Evolutionary conservation across 2,329 filamentous ascomycete genomes (phyloP), one percentile per base, ranked within the genome.

Genomic region (Beauveria varroae): DNA sequence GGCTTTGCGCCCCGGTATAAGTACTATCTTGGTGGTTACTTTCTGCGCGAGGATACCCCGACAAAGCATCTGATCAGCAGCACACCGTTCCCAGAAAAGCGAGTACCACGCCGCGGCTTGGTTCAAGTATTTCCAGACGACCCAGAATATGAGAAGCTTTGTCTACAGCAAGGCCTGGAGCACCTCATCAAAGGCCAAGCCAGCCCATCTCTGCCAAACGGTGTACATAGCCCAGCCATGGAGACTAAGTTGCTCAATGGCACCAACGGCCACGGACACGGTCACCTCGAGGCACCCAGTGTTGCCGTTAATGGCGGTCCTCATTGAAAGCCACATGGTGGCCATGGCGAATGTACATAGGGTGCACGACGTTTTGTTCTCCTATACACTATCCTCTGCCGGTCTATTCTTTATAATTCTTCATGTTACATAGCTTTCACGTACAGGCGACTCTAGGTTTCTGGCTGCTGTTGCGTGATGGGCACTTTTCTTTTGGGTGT

Each of bases 1-100:
- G 77, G 76, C 3, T 85, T 84, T 67, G 80, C 81, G 5, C 85
- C 85, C 1, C 75, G 81, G 62, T 78, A 77, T 65, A 85, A 82
- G 68, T 81, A 84, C 67, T 88, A 81, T 65, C 65, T 85, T 65
- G 81, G 86, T 67, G 86, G 85, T 37, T 65, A 73, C 9, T 69
- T 85, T 37, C 74, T 83, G 12, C 75, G 75, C 41, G 83, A 87
- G 67, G 78, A 81, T 30, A 73, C 75, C 61, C 78, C 81, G 0
- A 75, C 75, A 34, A 69, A 74, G 28, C 75, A 77, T 58, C 73
- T 76, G 50, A 78, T 79, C 14, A 83, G 82, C 73, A 78, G 73
- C 60, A 78, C 76, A 12, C 82, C 85, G 3, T 83, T 83, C 65
- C 79, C 80, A 7, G 81, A 84, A 62, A 75, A 76, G 28, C 78